A percentile compares a stretch with the other conserved stretches of the same genome.
Conservation (phyloP, 257 asterid species). For the Capsicum baccatum region DNA sequence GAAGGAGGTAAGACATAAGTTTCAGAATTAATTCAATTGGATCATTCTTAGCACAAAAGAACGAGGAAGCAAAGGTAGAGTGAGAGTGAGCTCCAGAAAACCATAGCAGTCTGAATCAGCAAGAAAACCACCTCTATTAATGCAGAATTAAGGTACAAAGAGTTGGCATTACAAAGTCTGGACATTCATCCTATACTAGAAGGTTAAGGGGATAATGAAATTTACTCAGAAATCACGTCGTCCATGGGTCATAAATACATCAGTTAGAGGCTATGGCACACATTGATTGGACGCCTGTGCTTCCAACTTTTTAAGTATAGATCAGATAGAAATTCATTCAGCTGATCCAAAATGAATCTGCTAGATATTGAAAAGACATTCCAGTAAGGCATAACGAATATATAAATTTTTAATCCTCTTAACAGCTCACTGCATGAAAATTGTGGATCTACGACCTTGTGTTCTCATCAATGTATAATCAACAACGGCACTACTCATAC, state of each 20-base stretch:
- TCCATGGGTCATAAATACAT: background rate
- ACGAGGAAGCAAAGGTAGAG: background rate
- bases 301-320: background rate
- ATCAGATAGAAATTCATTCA: background rate
- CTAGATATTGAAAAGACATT: constrained; percentile 3
- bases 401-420: background rate
- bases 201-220: background rate
- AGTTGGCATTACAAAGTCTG: too few species aligned
- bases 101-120: too few species aligned
- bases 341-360: background rate
- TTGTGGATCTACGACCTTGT: background rate
- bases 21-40: background rate
- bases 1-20: background rate
- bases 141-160: too few species aligned
- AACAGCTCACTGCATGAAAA: background rate
- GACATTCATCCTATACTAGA: background rate
- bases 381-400: background rate
- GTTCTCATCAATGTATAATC: background rate
- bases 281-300: too few species aligned
- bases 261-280: background rate
- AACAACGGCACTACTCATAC: background rate
- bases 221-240: background rate
- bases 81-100: background rate
- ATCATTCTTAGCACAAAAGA: background rate
- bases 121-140: too few species aligned